Conservation (phyloP, 2,329 filamentous ascomycete species). For the Fusarium xylarioides region DNA sequence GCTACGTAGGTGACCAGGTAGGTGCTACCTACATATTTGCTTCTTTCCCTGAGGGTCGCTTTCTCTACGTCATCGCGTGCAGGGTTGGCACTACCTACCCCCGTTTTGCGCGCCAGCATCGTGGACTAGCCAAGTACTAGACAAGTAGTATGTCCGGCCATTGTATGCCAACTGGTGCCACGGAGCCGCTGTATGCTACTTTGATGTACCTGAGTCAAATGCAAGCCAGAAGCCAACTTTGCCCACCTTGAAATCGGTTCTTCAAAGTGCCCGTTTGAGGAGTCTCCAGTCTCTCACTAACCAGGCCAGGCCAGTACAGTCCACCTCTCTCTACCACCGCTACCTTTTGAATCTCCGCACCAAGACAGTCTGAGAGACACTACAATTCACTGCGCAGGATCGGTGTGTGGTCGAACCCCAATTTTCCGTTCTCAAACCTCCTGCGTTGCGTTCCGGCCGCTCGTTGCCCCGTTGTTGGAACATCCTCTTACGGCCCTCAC, state of each 20-base stretch:
- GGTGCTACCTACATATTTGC: neutral
- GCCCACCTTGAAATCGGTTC: constrained; percentile 33
- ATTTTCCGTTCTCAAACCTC: constrained; percentile 33
- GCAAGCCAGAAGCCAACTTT: constrained; percentile 34
- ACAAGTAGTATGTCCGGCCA: neutral
- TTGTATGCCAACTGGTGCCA: neutral
- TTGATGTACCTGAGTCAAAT: constrained; percentile 9
- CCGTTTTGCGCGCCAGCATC: constrained; percentile 27
- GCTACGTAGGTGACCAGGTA: constrained; percentile 8
- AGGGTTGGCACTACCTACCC: constrained; percentile 24
- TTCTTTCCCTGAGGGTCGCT: constrained; percentile 27
- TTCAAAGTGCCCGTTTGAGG: constrained; percentile 20
- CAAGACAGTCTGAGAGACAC: constrained; percentile 28
- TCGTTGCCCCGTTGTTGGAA: constrained; percentile 34
- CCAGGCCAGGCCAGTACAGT: constrained; percentile 24
- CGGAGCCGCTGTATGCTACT: constrained; percentile 2
- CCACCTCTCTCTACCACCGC: constrained; percentile 31
- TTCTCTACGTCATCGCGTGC: constrained; percentile 42
- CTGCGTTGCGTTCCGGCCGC: constrained; percentile 24
- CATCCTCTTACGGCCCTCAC: constrained; percentile 24
- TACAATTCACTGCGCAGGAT: constrained; percentile 8
- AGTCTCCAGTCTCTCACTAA: constrained; percentile 32
- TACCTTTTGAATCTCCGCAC: constrained; percentile 39
- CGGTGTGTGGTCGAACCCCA: constrained; percentile 33
- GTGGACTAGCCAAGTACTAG: constrained; percentile 16